Evolutionary conservation across 768 basidiomycete species (phyloP), one percentile per base, ranked within the genome.

Genomic region (Clavaria fumosa): DNA sequence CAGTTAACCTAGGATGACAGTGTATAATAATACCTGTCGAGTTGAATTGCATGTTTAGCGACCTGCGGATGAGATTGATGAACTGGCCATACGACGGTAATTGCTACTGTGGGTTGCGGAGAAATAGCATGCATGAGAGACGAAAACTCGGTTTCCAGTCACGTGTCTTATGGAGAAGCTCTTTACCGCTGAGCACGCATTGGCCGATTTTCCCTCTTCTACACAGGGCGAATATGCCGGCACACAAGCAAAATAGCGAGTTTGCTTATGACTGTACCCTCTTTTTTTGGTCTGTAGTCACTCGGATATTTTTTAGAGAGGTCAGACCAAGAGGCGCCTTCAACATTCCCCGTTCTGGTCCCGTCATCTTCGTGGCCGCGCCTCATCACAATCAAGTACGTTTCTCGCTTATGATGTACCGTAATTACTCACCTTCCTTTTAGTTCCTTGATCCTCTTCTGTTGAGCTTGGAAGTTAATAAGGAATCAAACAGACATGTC

Each of bases 291-390:
- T 63, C 80, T 40, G 63, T 69, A 2, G 69, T 93, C 40, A 86
- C 83, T 45, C 83, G 83, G 59, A 77, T 97, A 47, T 97, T 97
- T 69, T 97, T 97, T 64, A 67, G 93, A 47, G 93, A 97, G 61
- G 78, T 96, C 49, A 70, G 93, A 41, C 85, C 90, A 3, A 67
- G 93, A 56, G 86, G 93, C 35, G 83, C 90, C 23, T 96, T 83
- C 69, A 85, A 95, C 54, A 85, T 97, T 42, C 93, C 93, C 18
- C 69, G 68, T 40, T 71, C 84, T 41, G 93, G 89, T 0, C 84
- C 93, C 2, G 73, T 93, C 38, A 85, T 97, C 45, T 90, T 95
- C 55, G 88, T 88, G 34, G 88, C 71, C 30, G 91, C 85, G 7
- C 90, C 90, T 28, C 90, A 96, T 56, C 75, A 78, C 50, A 95